Evolutionary conservation across 768 basidiomycete species (phyloP).

Genomic region (Mycena polygramma): DNA sequence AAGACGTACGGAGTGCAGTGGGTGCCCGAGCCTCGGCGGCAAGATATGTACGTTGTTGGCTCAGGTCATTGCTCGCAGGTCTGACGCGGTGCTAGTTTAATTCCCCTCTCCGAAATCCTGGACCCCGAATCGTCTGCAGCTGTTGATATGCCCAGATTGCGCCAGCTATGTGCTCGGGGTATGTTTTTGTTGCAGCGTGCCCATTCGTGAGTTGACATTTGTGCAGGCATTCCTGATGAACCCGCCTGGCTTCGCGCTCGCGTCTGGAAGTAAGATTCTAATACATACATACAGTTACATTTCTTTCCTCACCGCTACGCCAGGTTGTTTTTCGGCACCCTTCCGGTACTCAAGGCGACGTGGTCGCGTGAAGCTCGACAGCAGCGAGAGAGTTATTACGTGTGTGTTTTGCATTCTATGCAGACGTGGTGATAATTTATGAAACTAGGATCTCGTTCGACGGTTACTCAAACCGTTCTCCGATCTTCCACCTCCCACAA

Average conservation of each 20-base stretch:
- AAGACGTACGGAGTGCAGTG: slow-evolving; percentile 67
- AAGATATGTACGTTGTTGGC: slow-evolving; percentile 66
- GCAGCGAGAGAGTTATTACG: slow-evolving; percentile 81
- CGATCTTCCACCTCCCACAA: slow-evolving; percentile 55
- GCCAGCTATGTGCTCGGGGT: slow-evolving; percentile 74
- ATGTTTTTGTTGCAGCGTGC: slow-evolving; percentile 36
- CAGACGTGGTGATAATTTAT: slow-evolving; percentile 15
- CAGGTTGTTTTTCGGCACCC: slow-evolving; percentile 74
- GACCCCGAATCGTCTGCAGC: slow-evolving; percentile 61
- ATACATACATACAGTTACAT: not conserved
- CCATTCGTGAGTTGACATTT: slow-evolving; percentile 14
- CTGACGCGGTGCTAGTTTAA: slow-evolving; percentile 54
- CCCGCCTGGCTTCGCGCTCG: slow-evolving; percentile 83
- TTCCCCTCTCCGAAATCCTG: slow-evolving; percentile 71
- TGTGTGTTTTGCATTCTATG: slow-evolving; percentile 48
- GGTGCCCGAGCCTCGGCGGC: slow-evolving; percentile 70
- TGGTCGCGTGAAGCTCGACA: slow-evolving; percentile 72
- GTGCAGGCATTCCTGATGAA: slow-evolving; percentile 77
- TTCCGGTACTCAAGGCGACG: slow-evolving; percentile 66
- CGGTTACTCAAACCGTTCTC: slow-evolving; percentile 71
- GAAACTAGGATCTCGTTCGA: slow-evolving; percentile 73
- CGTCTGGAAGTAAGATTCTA: slow-evolving; percentile 76
- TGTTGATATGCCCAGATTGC: slow-evolving; percentile 70
- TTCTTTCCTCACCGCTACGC: slow-evolving; percentile 4
- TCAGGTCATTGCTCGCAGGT: not conserved